Conservation (phyloP, 371 early-diverging fungal species). For the Zychaea mexicana region DNA sequence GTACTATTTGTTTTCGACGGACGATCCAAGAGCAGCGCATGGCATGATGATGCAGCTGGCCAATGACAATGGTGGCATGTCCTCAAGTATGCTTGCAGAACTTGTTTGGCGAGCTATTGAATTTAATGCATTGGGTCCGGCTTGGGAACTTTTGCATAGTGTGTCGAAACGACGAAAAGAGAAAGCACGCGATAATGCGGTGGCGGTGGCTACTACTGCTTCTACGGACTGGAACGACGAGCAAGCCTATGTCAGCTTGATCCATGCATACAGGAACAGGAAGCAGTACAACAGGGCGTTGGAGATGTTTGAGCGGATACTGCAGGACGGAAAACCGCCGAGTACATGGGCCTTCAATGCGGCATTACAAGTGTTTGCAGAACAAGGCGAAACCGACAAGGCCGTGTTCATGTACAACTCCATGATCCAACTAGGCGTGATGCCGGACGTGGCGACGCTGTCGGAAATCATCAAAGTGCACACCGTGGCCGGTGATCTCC, state of each 20-base stretch:
- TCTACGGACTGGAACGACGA: too few species aligned
- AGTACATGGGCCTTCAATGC: slow-evolving; percentile 47
- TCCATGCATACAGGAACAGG: slow-evolving; percentile 26
- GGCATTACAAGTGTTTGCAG: slow-evolving; percentile 46
- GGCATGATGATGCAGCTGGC: slow-evolving; percentile 7
- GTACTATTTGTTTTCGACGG: slow-evolving; percentile 10
- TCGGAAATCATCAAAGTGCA: slow-evolving; percentile 51
- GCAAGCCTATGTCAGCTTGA: slow-evolving; percentile 30
- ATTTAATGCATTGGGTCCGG: slow-evolving; percentile 22
- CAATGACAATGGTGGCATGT: not conserved
- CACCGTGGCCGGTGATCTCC: slow-evolving; percentile 22
- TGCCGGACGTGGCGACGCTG: slow-evolving; percentile 50
- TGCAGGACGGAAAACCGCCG: slow-evolving; percentile 33
- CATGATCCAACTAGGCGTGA: slow-evolving; percentile 34
- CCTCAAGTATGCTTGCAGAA: slow-evolving; percentile 4
- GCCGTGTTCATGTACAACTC: slow-evolving; percentile 37
- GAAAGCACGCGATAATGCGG: too few species aligned
- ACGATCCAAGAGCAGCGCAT: not conserved
- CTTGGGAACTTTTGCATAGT: slow-evolving; percentile 16
- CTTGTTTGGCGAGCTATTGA: slow-evolving; percentile 10
- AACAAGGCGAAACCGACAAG: slow-evolving; percentile 33
- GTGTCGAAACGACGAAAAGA: not conserved
- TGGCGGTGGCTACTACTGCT: too few species aligned
- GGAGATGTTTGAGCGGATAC: slow-evolving; percentile 40
- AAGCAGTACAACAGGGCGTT: slow-evolving; percentile 33